Evolutionary conservation across 345 rosid species (phyloP).

Genomic region (Eucalyptus viminalis): DNA sequence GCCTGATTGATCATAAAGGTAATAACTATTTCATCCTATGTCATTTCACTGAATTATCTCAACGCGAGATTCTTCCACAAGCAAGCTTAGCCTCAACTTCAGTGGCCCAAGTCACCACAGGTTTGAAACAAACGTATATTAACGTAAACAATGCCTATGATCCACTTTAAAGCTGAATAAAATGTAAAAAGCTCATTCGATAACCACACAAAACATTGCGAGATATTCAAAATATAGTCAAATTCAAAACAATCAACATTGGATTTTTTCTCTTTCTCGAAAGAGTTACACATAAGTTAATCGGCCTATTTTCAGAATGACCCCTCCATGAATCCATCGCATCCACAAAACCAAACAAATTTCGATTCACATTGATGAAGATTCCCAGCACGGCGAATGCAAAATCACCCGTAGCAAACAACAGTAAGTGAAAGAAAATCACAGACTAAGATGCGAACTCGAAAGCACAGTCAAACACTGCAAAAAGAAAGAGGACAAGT

Average conservation of each 20-base stretch:
- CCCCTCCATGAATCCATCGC: not conserved
- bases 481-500: not conserved
- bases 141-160: not conserved
- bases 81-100: not conserved
- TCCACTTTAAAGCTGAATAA: not conserved
- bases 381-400: not conserved
- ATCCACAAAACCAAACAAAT: not conserved
- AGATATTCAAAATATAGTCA: not conserved
- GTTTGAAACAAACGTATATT: not conserved
- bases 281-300: not conserved
- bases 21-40: not conserved
- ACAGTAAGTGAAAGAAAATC: not conserved
- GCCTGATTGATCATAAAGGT: not conserved
- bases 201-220: not conserved
- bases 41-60: not conserved
- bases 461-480: not conserved
- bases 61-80: not conserved
- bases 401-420: not conserved
- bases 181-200: not conserved
- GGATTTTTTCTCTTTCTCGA: not conserved
- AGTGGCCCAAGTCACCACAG: not conserved
- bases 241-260: not conserved
- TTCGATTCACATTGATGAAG: not conserved
- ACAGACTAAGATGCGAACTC: not conserved
- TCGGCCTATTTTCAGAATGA: not conserved